These are phyloP conservation scores for Crataegus laevigata DNA, from an alignment of 306 rosid genomes.

Conservation along the genomic window DNA sequence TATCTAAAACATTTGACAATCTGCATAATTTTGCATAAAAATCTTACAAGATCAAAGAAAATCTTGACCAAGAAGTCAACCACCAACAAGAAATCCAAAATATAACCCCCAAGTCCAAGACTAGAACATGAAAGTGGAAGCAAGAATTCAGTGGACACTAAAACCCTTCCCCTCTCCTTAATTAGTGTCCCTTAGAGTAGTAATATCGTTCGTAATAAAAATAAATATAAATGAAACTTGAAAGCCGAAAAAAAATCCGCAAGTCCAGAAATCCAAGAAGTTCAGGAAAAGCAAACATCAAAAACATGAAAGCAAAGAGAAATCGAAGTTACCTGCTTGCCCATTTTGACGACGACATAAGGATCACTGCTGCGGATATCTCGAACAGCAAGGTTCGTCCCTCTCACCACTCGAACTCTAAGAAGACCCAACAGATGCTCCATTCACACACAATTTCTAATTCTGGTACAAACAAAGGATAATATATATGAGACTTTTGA, in stretches of 20 bases:
- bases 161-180: too few relatives aligned
- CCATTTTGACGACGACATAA: slow-evolving; percentile 63
- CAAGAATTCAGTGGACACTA: too few relatives aligned
- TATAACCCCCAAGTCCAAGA: not conserved
- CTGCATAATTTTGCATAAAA: not conserved
- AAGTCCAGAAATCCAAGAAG: not conserved
- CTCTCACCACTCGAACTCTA: slow-evolving; percentile 48
- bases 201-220: too few relatives aligned
- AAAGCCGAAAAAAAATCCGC: not conserved
- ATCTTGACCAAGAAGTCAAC: slow-evolving; percentile 1
- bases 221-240: too few relatives aligned
- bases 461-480: not conserved
- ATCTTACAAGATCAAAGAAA: not conserved
- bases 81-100: not conserved
- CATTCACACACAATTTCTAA: not conserved
- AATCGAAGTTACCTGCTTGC: slow-evolving; percentile 41
- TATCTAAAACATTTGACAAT: not conserved
- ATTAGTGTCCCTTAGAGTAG: too few relatives aligned
- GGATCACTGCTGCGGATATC: slow-evolving; percentile 70
- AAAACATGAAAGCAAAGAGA: not conserved
- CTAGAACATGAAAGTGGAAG: not conserved
- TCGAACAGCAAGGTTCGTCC: slow-evolving; percentile 64
- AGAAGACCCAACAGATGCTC: slow-evolving; percentile 54
- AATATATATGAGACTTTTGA: not conserved
- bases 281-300: not conserved